These are phyloP conservation scores for Artemisia tridentata DNA, from an alignment of 129 eudicot species.

Conservation along the genomic window DNA sequence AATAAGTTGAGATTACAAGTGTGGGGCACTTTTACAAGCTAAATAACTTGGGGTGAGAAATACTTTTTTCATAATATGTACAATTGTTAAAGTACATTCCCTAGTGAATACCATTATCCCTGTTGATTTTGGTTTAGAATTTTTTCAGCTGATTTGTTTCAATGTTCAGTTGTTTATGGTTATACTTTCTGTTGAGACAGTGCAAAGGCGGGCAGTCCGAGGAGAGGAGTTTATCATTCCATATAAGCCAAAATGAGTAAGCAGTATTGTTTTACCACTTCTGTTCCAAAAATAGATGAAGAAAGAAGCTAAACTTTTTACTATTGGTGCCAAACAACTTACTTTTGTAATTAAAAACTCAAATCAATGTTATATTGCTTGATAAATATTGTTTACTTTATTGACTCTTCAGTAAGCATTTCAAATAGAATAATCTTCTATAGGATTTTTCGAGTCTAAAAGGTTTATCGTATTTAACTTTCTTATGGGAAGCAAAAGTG, in stretches of 20 bases:
- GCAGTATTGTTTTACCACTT: background rate
- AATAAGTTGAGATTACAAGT: too few species aligned
- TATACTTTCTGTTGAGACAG: constrained; percentile 38
- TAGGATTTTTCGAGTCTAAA: too few species aligned
- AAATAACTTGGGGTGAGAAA: too few species aligned
- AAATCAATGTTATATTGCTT: background rate
- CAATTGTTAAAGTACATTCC: too few species aligned
- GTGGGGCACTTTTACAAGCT: too few species aligned
- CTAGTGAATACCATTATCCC: too few species aligned
- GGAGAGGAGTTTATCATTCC: constrained; percentile 58
- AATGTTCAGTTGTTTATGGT: too few species aligned
- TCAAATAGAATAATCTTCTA: background rate
- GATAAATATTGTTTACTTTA: too few species aligned
- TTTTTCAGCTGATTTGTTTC: too few species aligned
- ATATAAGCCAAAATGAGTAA: constrained; percentile 32
- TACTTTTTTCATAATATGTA: too few species aligned
- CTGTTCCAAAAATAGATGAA: background rate
- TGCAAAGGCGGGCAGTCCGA: constrained; percentile 69
- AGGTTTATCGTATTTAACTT: too few species aligned
- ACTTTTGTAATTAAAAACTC: constrained; percentile 7
- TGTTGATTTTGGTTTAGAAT: too few species aligned
- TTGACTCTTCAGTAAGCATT: background rate
- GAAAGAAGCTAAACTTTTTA: background rate
- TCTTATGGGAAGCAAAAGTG: background rate
- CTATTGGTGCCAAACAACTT: constrained; percentile 13